phyloP scores from a whole-genome alignment of 192 early-diverging fungal genomes.

The Powellomyces hirtus region DNA sequence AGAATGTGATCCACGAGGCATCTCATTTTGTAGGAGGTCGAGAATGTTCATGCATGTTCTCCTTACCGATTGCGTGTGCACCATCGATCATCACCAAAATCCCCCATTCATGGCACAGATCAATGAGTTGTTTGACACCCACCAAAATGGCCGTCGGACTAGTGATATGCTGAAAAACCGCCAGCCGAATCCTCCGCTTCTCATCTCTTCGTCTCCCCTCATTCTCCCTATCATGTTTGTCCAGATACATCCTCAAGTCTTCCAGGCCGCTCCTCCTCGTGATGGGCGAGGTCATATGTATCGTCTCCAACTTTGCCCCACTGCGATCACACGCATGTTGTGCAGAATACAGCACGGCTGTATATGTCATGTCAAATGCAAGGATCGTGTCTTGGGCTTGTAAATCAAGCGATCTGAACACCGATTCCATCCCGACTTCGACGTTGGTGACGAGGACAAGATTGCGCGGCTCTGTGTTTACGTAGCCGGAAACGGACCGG shows the following conservation, averaged over 20 bases:
- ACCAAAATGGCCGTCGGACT: conserved; percentile 33
- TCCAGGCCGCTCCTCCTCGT: conserved; percentile 8
- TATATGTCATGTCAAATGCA: neutral
- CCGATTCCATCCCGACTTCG: conserved; percentile 36
- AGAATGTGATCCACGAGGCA: too few relatives aligned
- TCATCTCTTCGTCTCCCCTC: too few relatives aligned
- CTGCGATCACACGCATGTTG: neutral
- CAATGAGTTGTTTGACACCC: conserved; percentile 33
- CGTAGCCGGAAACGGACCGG: conserved; percentile 11
- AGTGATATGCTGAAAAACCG: conserved; percentile 42
- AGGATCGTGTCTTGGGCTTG: neutral
- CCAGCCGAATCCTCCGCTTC: conserved; percentile 12
- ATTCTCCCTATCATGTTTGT: neutral
- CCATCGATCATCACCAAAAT: conserved; percentile 40
- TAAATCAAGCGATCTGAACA: conserved; percentile 15
- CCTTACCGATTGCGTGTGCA: conserved; percentile 40
- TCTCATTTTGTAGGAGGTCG: too few relatives aligned
- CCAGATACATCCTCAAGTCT: conserved; percentile 5
- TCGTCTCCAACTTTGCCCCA: conserved; percentile 14
- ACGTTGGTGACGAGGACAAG: conserved; percentile 38
- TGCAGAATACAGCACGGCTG: conserved; percentile 16
- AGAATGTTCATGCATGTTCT: too few relatives aligned
- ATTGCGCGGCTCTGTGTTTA: conserved; percentile 24
- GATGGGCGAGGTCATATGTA: conserved; percentile 22
- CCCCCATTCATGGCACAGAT: conserved; percentile 11